Evolutionary conservation across 129 eudicot species (phyloP), one percentile per base, ranked within the genome.

Genomic region (Gnaphalium uliginosum): DNA sequence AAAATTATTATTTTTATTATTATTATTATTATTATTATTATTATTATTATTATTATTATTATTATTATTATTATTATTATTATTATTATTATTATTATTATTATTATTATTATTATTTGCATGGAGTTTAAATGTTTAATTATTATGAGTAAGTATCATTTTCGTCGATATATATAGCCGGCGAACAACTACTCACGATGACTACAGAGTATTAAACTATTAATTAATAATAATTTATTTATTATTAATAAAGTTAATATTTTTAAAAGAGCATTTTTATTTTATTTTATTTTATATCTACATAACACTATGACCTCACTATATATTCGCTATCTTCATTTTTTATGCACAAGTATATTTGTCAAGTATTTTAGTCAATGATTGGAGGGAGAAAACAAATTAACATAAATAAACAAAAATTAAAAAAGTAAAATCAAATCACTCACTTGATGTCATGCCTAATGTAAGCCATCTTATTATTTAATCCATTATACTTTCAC

Each of bases 361-460:
- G 18, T 46, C 53, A 13, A 46, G 53, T 46, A 46, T 46, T 46
- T 46, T 46, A 46, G 53, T 46, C 53, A 46, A 46, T 46, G 53
- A 46, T 46, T 46, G 53, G n/a, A 46, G 5, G 18, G n/a, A 46
- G 5, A 46, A 46, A 46, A 46, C 18, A 43, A 13, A n/a, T n/a
- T n/a, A n/a, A 43, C 18, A 41, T 10, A 39, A 39, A 13, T 43
- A 43, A 43, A 43, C 51, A 46, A 46, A 35, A 35, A 46, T 5
- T 18, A 1, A 56, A 56, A 21, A 19, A n/a, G 4, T 5, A 1
- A 56, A 56, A 72, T 72, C 3, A 54, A 53, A 54, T 32, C 66
- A 71, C 53, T 63, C 57, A 66, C 37, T 76, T 53, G 80, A 66
- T 39, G 80, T 66, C 72, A 76, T 53, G 41, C 51, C 72, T 56